A percentile compares a stretch with the other conserved stretches of the same genome.
Conservation (phyloP, 257 asterid genomes). For the Capsicum rhomboideum region DNA sequence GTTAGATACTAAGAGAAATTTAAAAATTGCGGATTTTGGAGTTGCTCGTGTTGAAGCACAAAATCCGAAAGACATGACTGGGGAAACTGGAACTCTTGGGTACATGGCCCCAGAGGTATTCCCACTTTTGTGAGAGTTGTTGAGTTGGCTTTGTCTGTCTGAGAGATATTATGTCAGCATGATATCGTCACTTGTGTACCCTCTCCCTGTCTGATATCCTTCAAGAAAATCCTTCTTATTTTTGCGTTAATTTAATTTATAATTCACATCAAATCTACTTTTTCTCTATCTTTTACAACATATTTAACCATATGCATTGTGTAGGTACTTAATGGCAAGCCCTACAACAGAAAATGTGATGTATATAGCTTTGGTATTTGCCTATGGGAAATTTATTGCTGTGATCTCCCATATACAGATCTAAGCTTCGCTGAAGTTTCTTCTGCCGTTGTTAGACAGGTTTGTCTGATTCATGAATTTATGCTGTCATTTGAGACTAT, state of each 20-base stretch:
- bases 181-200: not conserved
- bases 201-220: not conserved
- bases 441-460: conserved; percentile 94
- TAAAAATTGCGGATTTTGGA: conserved; percentile 94
- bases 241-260: not conserved
- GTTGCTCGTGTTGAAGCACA: conserved; percentile 98
- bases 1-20: conserved; percentile 41
- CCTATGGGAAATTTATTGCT: conserved; percentile 91
- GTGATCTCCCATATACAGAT: conserved; percentile 81
- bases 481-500: not conserved
- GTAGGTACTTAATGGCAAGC: conserved; percentile 92
- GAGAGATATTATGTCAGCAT: not conserved
- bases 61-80: conserved; percentile 93
- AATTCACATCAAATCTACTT: not conserved
- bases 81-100: conserved; percentile 97
- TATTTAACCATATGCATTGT: not conserved
- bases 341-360: conserved; percentile 90
- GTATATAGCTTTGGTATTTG: conserved; percentile 92
- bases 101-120: conserved; percentile 98
- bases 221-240: not conserved
- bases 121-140: not conserved
- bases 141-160: not conserved
- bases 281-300: not conserved
- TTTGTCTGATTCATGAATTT: conserved; percentile 6
- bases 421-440: conserved; percentile 91